phyloP scores from a whole-genome alignment of 2,329 filamentous ascomycete species.

The Elsinoe necatrix region DNA sequence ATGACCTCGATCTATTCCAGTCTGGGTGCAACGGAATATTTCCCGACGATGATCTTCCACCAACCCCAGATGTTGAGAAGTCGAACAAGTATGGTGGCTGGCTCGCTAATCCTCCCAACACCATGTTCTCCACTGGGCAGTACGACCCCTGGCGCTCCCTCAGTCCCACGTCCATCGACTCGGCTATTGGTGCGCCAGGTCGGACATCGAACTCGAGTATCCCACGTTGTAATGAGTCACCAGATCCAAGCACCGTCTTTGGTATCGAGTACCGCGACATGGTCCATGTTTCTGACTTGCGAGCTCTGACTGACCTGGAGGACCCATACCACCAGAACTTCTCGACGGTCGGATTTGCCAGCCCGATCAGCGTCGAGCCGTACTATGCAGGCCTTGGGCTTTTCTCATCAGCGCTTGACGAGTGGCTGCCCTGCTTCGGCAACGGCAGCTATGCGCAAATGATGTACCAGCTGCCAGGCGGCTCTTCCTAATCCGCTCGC shows the following conservation, averaged over 20 bases:
- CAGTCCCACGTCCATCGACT: constrained; percentile 18
- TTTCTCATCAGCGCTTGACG: constrained; percentile 20
- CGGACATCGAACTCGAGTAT: constrained; percentile 16
- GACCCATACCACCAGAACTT: constrained; percentile 19
- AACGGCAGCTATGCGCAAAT: constrained; percentile 14
- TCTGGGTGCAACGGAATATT: constrained; percentile 17
- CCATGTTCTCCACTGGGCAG: constrained; percentile 20
- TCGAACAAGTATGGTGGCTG: constrained; percentile 20
- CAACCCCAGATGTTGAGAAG: constrained; percentile 16
- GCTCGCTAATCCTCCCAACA: constrained; percentile 20
- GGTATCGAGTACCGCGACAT: constrained; percentile 20
- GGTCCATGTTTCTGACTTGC: constrained; percentile 20
- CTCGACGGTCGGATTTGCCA: constrained; percentile 15
- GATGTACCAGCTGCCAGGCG: not conserved
- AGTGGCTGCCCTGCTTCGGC: constrained; percentile 22
- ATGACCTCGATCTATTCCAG: constrained; percentile 17
- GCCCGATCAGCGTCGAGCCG: constrained; percentile 16
- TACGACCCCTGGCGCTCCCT: constrained; percentile 22
- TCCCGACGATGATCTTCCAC: constrained; percentile 16
- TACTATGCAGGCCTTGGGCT: constrained; percentile 18
- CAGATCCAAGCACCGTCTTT: constrained; percentile 18
- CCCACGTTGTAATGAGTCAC: constrained; percentile 18
- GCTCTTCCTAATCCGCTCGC: not conserved
- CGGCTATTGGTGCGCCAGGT: constrained; percentile 16
- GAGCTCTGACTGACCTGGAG: constrained; percentile 14